These are phyloP conservation scores for Wilhelminamyces savonicus DNA, from an alignment of 805 yeast genomes.

Conservation along the genomic window DNA sequence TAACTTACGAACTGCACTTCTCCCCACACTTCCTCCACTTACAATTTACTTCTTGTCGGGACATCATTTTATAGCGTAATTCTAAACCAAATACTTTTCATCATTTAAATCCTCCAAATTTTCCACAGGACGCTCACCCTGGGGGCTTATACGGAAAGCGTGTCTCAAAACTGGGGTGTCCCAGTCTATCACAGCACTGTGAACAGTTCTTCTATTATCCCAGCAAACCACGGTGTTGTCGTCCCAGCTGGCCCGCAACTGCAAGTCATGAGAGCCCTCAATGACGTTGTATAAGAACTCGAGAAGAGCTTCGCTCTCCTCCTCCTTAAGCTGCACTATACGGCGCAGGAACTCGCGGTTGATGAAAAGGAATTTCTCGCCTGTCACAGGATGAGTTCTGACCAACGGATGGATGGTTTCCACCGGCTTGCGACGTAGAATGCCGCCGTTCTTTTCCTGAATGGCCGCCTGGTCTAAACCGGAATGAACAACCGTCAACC, in stretches of 20 bases:
- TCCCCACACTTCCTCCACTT: no score
- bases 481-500: constrained; percentile 11
- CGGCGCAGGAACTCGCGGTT: constrained; percentile 12
- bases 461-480: constrained; percentile 12
- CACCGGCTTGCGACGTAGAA: constrained; percentile 12
- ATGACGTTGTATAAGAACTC: constrained; percentile 12
- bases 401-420: constrained; percentile 12
- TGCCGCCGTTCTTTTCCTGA: constrained; percentile 9
- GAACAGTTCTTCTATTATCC: constrained; percentile 14
- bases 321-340: constrained; percentile 12
- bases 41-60: no score
- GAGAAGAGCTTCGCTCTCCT: constrained; percentile 14
- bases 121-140: constrained; percentile 15
- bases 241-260: constrained; percentile 14
- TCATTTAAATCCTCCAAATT: constrained; percentile 10
- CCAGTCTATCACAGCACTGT: constrained; percentile 12
- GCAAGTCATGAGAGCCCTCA: constrained; percentile 11
- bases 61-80: neutral
- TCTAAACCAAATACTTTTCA: neutral
- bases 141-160: constrained; percentile 14
- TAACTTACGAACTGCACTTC: no score
- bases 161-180: constrained; percentile 10
- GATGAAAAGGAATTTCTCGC: constrained; percentile 11
- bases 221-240: constrained; percentile 11
- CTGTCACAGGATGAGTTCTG: constrained; percentile 14